phyloP scores from a whole-genome alignment of 1,284 basidiomycete genomes.

The Naganishia sp. region DNA sequence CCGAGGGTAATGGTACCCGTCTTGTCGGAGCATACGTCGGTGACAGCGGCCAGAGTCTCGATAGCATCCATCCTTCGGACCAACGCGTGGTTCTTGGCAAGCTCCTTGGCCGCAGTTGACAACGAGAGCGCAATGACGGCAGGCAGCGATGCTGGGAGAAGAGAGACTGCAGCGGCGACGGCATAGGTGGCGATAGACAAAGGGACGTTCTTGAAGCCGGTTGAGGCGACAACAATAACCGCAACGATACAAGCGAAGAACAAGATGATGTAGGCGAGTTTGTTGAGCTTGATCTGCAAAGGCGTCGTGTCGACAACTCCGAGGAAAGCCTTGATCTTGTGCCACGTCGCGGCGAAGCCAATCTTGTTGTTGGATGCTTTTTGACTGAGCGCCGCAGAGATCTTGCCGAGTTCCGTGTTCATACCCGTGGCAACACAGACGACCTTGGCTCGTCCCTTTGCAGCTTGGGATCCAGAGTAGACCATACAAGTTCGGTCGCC shows the following conservation, averaged over 20 bases:
- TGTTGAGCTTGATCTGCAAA: slow-evolving; percentile 64
- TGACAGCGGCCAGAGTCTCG: slow-evolving; percentile 62
- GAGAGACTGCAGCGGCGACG: slow-evolving; percentile 59
- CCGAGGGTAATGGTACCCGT: slow-evolving; percentile 65
- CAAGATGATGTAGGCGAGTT: slow-evolving; percentile 64
- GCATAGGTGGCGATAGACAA: slow-evolving; percentile 54
- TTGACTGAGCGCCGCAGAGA: slow-evolving; percentile 57
- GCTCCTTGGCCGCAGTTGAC: slow-evolving; percentile 51
- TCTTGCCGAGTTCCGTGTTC: slow-evolving; percentile 67
- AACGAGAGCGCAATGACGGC: slow-evolving; percentile 55
- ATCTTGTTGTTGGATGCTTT: slow-evolving; percentile 50
- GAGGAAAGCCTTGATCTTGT: slow-evolving; percentile 52
- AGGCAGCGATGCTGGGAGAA: slow-evolving; percentile 58
- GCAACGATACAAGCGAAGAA: slow-evolving; percentile 61
- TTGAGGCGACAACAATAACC: slow-evolving; percentile 63
- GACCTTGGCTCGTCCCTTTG: slow-evolving; percentile 65
- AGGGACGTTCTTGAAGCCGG: slow-evolving; percentile 56
- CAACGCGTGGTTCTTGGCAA: slow-evolving; percentile 57
- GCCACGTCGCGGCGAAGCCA: slow-evolving; percentile 49
- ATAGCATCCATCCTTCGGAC: slow-evolving; percentile 58
- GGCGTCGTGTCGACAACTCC: slow-evolving; percentile 61
- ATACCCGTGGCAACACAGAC: slow-evolving; percentile 66
- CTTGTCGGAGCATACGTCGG: slow-evolving; percentile 67
- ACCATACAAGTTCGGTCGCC: slow-evolving; percentile 53
- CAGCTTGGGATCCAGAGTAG: slow-evolving; percentile 64